Conservation (phyloP, 805 yeast species). For the Cyberlindnera maclurae region DNA sequence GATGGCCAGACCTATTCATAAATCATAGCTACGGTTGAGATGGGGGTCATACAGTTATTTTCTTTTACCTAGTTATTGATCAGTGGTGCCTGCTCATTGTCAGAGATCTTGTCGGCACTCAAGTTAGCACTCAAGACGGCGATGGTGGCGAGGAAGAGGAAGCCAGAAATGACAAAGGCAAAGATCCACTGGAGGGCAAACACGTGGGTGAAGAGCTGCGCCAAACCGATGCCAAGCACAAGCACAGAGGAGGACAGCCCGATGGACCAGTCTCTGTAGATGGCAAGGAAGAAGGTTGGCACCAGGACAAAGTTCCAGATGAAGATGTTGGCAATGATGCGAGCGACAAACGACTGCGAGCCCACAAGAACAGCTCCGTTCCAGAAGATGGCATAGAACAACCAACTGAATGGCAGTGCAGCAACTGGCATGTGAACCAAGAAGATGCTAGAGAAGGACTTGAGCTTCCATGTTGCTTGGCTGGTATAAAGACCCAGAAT, state of each 20-base stretch:
- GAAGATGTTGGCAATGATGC: slow-evolving; percentile 64
- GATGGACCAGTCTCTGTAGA: slow-evolving; percentile 65
- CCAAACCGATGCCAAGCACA: slow-evolving; percentile 59
- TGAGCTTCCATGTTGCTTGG: slow-evolving; percentile 52
- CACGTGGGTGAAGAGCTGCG: slow-evolving; percentile 59
- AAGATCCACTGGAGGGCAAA: slow-evolving; percentile 85
- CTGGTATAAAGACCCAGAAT: slow-evolving; percentile 41
- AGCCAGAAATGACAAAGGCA: slow-evolving; percentile 58
- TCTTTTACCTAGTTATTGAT: slow-evolving; percentile 16
- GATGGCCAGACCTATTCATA: slow-evolving; percentile 28
- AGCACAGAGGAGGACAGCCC: slow-evolving; percentile 55
- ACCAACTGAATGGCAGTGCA: slow-evolving; percentile 73
- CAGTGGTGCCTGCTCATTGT: slow-evolving; percentile 33
- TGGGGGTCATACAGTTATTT: neutral
- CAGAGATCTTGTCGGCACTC: slow-evolving; percentile 7
- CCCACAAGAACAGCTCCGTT: slow-evolving; percentile 63
- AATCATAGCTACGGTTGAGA: neutral
- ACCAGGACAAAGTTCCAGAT: slow-evolving; percentile 73
- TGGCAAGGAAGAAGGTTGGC: slow-evolving; percentile 49
- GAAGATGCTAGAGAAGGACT: slow-evolving; percentile 45
- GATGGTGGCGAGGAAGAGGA: slow-evolving; percentile 45
- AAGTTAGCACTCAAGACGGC: slow-evolving; percentile 36
- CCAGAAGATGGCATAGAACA: slow-evolving; percentile 71
- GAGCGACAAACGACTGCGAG: slow-evolving; percentile 46
- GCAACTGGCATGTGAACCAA: slow-evolving; percentile 58